Evolutionary conservation across 805 yeast genomes (phyloP).

Genomic region (Komagataella populi): DNA sequence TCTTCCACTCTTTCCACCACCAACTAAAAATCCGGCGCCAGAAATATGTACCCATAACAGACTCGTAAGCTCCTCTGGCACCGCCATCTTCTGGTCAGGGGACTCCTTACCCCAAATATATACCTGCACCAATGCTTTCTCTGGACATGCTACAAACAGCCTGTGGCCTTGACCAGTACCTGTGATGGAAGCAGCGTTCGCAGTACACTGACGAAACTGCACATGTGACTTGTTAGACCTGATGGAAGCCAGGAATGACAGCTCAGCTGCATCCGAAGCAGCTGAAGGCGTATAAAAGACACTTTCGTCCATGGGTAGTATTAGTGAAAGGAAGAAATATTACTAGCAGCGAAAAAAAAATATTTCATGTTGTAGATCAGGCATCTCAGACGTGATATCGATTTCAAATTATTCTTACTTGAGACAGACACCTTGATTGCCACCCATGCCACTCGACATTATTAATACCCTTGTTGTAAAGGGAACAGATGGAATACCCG

Average conservation of each 20-base stretch:
- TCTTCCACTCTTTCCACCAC: conserved; percentile 65
- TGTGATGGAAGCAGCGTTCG: conserved; percentile 32
- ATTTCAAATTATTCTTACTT: neutral
- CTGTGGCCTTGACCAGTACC: conserved; percentile 34
- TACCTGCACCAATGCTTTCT: conserved; percentile 62
- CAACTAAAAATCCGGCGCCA: conserved; percentile 40
- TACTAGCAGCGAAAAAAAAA: neutral
- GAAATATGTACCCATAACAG: conserved; percentile 28
- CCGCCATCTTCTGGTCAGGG: conserved; percentile 66
- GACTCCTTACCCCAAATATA: conserved; percentile 61
- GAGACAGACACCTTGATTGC: conserved; percentile 3
- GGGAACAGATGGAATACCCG: conserved; percentile 69
- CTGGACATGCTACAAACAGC: conserved; percentile 50
- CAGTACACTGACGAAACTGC: conserved; percentile 39
- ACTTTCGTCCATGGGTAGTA: conserved; percentile 19
- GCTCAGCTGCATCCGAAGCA: conserved; percentile 11
- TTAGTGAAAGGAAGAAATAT: neutral
- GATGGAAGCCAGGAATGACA: conserved; percentile 22
- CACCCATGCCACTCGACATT: conserved; percentile 74
- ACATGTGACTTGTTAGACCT: conserved; percentile 34
- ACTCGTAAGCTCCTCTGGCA: conserved; percentile 67
- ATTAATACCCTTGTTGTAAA: conserved; percentile 53
- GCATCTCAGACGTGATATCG: neutral
- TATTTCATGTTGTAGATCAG: neutral
- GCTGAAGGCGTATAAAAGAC: conserved; percentile 27